Base-by-base conservation (phyloP, 352 stramenopile genomes). In the Plasmopara viticola region DNA sequence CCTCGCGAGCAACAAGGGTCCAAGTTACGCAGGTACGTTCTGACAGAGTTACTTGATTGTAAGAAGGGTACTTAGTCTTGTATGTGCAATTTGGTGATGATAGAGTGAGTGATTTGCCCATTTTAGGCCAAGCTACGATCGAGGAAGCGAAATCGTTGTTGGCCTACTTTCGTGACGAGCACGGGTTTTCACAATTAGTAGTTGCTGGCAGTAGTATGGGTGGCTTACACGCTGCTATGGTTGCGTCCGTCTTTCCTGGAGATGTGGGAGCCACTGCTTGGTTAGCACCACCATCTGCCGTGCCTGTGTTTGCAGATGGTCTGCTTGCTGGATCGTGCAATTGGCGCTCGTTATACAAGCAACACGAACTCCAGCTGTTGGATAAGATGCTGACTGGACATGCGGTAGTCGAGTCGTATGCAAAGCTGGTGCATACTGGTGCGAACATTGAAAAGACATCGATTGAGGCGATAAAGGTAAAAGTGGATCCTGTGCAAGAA, bases 141-240 rank as follows among this genome's bases (percentile, higher is more conserved):
- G 78, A 88, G 55, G 80, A 91, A 58, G 66, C 80, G 57, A 91
- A 91, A 52, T 89, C 78, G 13, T 57, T 91, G 45, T 53, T 91
- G n/a, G 56, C 63, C 29, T 65, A 88, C 39, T 88, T 86, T 47
- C 67, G 77, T 43, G 48, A 75, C 20, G 37, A 71, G 25, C 66
- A 72, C 40, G 59, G 64, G 1, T 89, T 78, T 54, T 68, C 75
- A 8, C 72, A 82, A 51, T 42, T 91, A 0, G 78, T 89, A 6
- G 68, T 91, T 17, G 76, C 80, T 15, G 78, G 75, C 8, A 86
- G 72, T 51, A 88, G 76, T 51, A 91, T 91, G 80, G 80, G 80
- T 13, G 80, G 80, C 0, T 58, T 91, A 20, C 80, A 91, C 41
- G 78, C 80, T 38, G 80, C 80, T 15, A 91, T 91, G 80, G 64